These are phyloP conservation scores for Pichia sp. DNA, from an alignment of 1,139 yeast species.

Conservation along the genomic window DNA sequence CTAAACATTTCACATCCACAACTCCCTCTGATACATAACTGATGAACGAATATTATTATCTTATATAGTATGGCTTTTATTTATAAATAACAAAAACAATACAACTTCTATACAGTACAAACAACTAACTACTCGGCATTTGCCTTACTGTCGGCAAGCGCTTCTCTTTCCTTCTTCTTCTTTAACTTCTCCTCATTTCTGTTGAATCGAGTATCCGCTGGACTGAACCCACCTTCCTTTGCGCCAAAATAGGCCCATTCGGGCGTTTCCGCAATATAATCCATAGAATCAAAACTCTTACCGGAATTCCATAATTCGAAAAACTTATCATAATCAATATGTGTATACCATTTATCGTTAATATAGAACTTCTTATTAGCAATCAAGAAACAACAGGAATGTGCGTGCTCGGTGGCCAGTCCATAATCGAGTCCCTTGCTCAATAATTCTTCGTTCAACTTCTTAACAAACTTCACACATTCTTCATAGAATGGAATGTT, in stretches of 20 bases:
- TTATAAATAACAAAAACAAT: background rate
- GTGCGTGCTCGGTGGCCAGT: constrained; percentile 95
- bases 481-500: constrained; percentile 94
- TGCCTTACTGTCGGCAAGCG: background rate
- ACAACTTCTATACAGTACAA: too few species aligned
- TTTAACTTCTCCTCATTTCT: constrained; percentile 64
- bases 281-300: constrained; percentile 69
- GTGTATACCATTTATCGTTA: constrained; percentile 82
- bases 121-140: too few species aligned
- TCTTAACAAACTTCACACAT: constrained; percentile 71
- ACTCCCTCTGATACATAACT: background rate
- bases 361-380: constrained; percentile 74
- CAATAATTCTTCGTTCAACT: constrained; percentile 57
- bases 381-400: constrained; percentile 85
- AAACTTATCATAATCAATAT: constrained; percentile 77
- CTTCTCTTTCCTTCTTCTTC: constrained; percentile 44
- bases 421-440: constrained; percentile 69
- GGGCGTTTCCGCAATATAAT: constrained; percentile 79
- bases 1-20: background rate
- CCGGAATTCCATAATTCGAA: constrained; percentile 69
- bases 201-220: constrained; percentile 70
- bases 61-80: background rate
- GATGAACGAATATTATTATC: background rate
- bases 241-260: constrained; percentile 92
- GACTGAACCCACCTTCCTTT: constrained; percentile 84